These are phyloP conservation scores for Ceratobasidium theobromae DNA, from an alignment of 1,284 basidiomycete species.

Conservation along the genomic window DNA sequence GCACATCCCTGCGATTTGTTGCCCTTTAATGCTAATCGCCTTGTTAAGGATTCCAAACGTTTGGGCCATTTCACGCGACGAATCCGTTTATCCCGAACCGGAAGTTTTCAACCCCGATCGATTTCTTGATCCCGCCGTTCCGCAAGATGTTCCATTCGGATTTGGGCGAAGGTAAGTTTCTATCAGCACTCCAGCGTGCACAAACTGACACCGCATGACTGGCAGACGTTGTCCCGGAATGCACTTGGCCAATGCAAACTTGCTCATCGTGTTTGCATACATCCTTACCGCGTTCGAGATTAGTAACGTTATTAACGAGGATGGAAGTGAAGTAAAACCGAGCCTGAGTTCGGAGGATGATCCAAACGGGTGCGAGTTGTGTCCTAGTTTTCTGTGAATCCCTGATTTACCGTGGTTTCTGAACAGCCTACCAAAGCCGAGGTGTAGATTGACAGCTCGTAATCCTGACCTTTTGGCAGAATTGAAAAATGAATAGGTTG, in stretches of 20 bases:
- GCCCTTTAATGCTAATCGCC: background rate
- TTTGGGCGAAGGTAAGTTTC: constrained; percentile 10
- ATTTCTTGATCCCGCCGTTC: constrained; percentile 15
- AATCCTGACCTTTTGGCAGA: too few relatives aligned
- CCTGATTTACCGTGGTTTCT: too few relatives aligned
- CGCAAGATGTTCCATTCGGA: background rate
- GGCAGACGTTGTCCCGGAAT: constrained; percentile 26
- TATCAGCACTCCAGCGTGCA: background rate
- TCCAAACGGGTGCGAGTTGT: too few relatives aligned
- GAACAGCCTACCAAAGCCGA: too few relatives aligned
- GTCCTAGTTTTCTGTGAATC: too few relatives aligned
- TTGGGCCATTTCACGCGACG: constrained; percentile 23
- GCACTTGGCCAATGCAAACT: constrained; percentile 22
- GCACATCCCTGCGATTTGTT: background rate
- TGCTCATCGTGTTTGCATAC: constrained; percentile 22
- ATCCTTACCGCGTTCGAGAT: constrained; percentile 18
- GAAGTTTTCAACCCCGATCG: constrained; percentile 25
- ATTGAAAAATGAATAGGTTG: too few relatives aligned
- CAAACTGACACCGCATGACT: background rate
- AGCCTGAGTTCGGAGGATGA: too few relatives aligned
- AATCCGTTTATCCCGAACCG: constrained; percentile 18
- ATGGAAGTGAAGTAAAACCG: too few relatives aligned
- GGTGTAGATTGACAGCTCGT: too few relatives aligned
- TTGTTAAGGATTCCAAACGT: background rate
- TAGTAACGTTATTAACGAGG: background rate